These are phyloP conservation scores for Amborella trichopoda DNA, from an alignment of 164 flowering plant species.

Conservation along the genomic window DNA sequence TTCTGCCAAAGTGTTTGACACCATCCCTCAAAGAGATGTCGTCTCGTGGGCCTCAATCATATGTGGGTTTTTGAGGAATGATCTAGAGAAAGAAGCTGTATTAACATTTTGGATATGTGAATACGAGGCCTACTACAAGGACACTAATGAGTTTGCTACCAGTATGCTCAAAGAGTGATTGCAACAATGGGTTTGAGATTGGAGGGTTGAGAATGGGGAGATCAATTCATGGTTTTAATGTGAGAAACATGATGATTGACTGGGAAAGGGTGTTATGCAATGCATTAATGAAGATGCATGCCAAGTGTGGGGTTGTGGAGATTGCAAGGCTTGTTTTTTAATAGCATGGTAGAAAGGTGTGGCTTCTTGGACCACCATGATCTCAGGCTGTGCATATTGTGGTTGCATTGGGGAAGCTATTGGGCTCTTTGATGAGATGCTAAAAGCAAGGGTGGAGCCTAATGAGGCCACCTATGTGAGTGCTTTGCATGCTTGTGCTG, in stretches of 20 bases:
- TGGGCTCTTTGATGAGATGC: constrained; percentile 33
- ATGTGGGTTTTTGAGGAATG: no score
- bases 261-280: no score
- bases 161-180: no score
- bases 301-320: constrained; percentile 35
- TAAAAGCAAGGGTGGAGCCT: constrained; percentile 20
- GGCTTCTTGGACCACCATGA: constrained; percentile 46
- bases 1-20: no score
- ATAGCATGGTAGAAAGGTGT: constrained; percentile 23
- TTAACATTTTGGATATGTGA: no score
- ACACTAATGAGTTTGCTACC: no score
- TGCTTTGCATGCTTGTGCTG: constrained; percentile 35
- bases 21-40: no score
- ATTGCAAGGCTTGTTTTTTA: constrained; percentile 34
- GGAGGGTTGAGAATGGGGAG: constrained; percentile 25
- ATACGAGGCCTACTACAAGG: no score
- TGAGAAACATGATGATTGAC: constrained; percentile 19
- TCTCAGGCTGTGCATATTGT: constrained; percentile 41
- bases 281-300: constrained; percentile 41
- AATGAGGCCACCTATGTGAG: constrained; percentile 34
- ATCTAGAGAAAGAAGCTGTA: no score
- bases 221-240: constrained; percentile 20
- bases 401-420: constrained; percentile 36
- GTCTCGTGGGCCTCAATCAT: no score
- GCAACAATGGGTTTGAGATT: no score